Evolutionary conservation across 2,329 filamentous ascomycete genomes (phyloP).

Genomic region (Neofusicoccum parvum): DNA sequence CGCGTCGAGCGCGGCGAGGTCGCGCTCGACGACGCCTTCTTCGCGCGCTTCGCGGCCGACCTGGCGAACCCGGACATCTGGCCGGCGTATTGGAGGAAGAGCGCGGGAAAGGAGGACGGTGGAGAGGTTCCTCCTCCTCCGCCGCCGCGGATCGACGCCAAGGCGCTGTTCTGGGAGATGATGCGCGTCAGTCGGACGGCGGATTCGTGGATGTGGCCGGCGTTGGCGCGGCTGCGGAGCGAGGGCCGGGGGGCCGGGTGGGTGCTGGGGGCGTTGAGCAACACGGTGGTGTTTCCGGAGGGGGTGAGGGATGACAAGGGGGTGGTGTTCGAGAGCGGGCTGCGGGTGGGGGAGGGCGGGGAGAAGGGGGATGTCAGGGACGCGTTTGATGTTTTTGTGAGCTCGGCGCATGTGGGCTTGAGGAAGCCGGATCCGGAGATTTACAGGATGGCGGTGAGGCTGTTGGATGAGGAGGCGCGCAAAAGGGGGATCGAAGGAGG

Average conservation of each 20-base stretch:
- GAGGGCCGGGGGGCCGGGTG: slow-evolving; percentile 11
- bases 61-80: slow-evolving; percentile 69
- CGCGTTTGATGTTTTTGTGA: slow-evolving; percentile 83
- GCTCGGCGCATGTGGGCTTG: slow-evolving; percentile 81
- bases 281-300: slow-evolving; percentile 83
- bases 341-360: background rate
- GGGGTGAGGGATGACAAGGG: slow-evolving; percentile 67
- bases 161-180: slow-evolving; percentile 87
- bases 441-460: slow-evolving; percentile 70
- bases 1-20: slow-evolving; percentile 83
- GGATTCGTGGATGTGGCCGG: slow-evolving; percentile 88
- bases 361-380: slow-evolving; percentile 27
- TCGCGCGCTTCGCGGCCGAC: slow-evolving; percentile 73
- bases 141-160: slow-evolving; percentile 74
- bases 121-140: slow-evolving; percentile 52
- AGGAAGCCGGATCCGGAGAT: slow-evolving; percentile 84
- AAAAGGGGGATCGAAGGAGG: slow-evolving; percentile 54
- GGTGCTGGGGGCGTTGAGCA: slow-evolving; percentile 76
- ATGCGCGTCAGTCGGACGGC: slow-evolving; percentile 72
- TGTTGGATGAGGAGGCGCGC: slow-evolving; percentile 1
- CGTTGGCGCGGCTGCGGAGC: slow-evolving; percentile 63
- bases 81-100: slow-evolving; percentile 56
- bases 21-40: slow-evolving; percentile 73
- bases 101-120: slow-evolving; percentile 25
- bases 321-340: slow-evolving; percentile 29